Percentiles rank a stretch among this genome's conserved stretches.
These are phyloP conservation scores for Naganishia kalamii DNA, from an alignment of 768 basidiomycete genomes.

Conservation along the genomic window DNA sequence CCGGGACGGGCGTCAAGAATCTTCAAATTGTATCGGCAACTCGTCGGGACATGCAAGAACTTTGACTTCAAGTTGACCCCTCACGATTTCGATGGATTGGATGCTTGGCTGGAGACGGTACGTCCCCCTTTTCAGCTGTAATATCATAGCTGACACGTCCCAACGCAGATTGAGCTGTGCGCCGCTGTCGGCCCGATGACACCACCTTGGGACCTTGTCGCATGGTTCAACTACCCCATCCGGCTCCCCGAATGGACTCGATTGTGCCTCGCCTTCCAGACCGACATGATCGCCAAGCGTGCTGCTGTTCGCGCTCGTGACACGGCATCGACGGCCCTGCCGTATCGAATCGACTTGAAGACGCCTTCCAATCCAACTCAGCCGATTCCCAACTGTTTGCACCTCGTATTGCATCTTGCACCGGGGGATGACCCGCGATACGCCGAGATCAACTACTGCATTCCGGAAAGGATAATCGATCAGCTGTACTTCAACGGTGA, in stretches of 20 bases:
- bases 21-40: neutral
- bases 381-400: neutral
- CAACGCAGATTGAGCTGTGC: neutral
- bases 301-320: neutral
- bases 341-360: neutral
- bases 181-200: neutral
- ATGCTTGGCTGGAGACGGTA: neutral
- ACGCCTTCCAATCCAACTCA: neutral
- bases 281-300: neutral
- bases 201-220: neutral
- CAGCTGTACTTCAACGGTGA: neutral
- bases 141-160: neutral
- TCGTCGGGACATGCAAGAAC: neutral
- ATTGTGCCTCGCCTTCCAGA: neutral
- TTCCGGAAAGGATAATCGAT: neutral
- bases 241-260: neutral
- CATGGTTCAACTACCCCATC: neutral
- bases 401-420: neutral
- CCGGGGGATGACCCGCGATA: neutral
- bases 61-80: neutral
- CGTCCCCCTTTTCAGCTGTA: neutral
- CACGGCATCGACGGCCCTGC: neutral
- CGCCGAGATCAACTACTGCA: neutral
- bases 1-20: neutral
- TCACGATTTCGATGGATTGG: neutral